Percentiles rank a stretch among this genome's conserved stretches.
Evolutionary conservation across 2,329 filamentous ascomycete genomes (phyloP).

Genomic region (Pseudogymnoascus sp.): DNA sequence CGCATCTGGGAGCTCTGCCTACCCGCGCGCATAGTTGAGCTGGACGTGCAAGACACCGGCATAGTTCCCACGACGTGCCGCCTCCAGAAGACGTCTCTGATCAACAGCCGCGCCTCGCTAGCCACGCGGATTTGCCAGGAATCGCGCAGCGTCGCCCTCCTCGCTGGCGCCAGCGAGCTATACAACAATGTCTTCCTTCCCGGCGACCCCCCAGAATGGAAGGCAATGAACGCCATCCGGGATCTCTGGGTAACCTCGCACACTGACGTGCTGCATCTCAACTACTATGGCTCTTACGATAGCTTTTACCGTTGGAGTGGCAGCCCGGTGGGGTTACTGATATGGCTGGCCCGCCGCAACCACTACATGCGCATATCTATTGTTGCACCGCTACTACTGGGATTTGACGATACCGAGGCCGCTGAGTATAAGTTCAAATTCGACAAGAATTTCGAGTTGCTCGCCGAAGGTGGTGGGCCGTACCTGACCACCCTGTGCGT

Average conservation of each 20-base stretch:
- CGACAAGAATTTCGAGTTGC: neutral
- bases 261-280: neutral
- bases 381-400: neutral
- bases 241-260: neutral
- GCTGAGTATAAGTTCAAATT: neutral
- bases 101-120: neutral
- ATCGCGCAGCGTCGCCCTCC: neutral
- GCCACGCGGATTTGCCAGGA: neutral
- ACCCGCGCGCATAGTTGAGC: neutral
- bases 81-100: neutral
- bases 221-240: neutral
- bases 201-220: neutral
- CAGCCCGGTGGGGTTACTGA: neutral
- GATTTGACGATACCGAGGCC: neutral
- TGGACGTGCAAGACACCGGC: neutral
- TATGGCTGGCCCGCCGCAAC: neutral
- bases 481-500: neutral
- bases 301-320: neutral
- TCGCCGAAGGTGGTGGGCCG: neutral
- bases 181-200: neutral
- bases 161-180: neutral
- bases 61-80: neutral
- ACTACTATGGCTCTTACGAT: neutral
- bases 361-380: neutral
- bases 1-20: neutral